A percentile compares a stretch with the other conserved stretches of the same genome.
These are phyloP conservation scores for Carpinus fangiana DNA, from an alignment of 306 rosid species.

Conservation along the genomic window DNA sequence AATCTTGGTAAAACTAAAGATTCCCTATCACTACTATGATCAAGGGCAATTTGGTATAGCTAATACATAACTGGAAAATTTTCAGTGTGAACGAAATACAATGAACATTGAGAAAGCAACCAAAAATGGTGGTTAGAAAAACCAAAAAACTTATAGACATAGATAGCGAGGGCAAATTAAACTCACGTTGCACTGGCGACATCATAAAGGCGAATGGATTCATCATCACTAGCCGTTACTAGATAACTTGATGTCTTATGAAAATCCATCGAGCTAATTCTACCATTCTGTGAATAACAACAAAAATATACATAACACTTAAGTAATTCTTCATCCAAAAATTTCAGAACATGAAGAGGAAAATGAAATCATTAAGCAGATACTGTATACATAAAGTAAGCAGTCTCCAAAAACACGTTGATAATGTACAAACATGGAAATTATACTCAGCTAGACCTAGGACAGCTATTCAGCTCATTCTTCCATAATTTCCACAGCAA, in stretches of 20 bases:
- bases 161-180: neutral
- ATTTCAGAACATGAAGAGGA: neutral
- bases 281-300: slow-evolving; percentile 60
- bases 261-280: slow-evolving; percentile 89
- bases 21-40: neutral
- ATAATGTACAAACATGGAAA: neutral
- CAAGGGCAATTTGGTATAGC: neutral
- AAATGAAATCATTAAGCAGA: neutral
- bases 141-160: neutral
- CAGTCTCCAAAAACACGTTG: neutral
- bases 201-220: slow-evolving; percentile 89
- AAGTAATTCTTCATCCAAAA: neutral
- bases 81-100: neutral
- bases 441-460: neutral
- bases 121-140: slow-evolving; percentile 3
- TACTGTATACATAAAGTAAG: neutral
- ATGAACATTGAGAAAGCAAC: neutral
- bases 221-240: slow-evolving; percentile 96
- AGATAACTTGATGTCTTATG: slow-evolving; percentile 79
- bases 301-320: neutral
- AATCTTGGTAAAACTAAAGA: neutral
- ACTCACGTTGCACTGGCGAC: slow-evolving; percentile 75
- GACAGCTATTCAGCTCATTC: neutral
- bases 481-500: neutral
- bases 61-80: neutral